Conservation (phyloP, 371 early-diverging fungal species). For the Circinella minor region DNA sequence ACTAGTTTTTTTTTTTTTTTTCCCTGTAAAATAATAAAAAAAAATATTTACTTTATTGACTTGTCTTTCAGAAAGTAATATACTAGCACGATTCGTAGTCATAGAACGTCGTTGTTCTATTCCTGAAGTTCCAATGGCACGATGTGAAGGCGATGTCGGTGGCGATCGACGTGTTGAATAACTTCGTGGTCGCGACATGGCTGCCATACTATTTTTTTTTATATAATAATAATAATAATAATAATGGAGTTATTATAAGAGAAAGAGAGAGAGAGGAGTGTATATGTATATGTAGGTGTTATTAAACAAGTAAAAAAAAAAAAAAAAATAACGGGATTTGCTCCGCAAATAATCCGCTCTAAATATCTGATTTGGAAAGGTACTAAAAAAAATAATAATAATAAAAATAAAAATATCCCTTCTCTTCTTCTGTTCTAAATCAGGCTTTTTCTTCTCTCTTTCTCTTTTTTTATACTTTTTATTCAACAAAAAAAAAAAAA, state of each 20-base stretch:
- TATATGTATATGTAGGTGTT: too few relatives aligned
- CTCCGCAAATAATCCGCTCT: background rate
- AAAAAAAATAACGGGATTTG: background rate
- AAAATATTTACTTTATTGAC: slow-evolving; percentile 46
- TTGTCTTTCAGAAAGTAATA: slow-evolving; percentile 44
- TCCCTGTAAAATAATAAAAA: background rate
- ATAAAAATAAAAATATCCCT: background rate
- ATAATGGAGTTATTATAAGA: background rate
- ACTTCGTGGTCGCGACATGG: slow-evolving; percentile 30
- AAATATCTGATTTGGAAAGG: slow-evolving; percentile 14
- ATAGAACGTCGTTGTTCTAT: slow-evolving; percentile 18
- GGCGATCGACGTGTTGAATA: slow-evolving; percentile 27
- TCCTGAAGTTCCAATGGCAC: slow-evolving; percentile 12
- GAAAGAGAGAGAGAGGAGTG: too few relatives aligned
- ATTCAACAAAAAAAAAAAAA: background rate
- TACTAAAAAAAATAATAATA: background rate
- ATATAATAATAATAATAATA: background rate
- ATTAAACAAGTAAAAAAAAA: background rate
- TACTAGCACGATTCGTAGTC: slow-evolving; percentile 22
- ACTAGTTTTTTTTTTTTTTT: background rate
- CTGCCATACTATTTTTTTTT: slow-evolving; percentile 17
- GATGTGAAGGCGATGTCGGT: slow-evolving; percentile 20
- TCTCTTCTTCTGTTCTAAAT: background rate
- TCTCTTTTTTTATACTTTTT: background rate
- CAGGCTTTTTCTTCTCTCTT: background rate